A percentile compares a stretch with the other conserved stretches of the same genome.
Conservation (phyloP, 345 rosid genomes). For the Passiflora organensis region DNA sequence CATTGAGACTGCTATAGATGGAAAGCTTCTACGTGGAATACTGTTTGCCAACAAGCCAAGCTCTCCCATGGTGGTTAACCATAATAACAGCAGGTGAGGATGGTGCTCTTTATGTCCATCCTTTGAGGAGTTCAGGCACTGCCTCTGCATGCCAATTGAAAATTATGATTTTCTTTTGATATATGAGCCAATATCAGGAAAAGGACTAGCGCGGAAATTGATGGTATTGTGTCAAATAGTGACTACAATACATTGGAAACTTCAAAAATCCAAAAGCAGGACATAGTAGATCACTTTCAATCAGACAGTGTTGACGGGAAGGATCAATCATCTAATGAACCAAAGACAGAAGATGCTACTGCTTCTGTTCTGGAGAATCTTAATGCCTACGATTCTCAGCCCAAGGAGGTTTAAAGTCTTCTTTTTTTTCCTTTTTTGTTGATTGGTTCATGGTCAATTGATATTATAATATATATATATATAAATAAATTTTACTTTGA, state of each 20-base stretch:
- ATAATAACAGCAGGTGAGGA: slow-evolving; percentile 46
- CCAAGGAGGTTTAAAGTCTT: slow-evolving; percentile 32
- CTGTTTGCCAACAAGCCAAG: slow-evolving; percentile 64
- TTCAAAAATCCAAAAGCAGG: slow-evolving; percentile 21
- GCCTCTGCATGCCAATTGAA: neutral
- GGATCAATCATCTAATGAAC: slow-evolving; percentile 25
- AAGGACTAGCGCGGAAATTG: slow-evolving; percentile 37
- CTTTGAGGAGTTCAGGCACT: too few relatives aligned
- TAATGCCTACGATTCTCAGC: slow-evolving; percentile 19
- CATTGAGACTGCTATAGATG: slow-evolving; percentile 78
- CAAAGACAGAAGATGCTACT: slow-evolving; percentile 23
- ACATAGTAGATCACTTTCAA: slow-evolving; percentile 24
- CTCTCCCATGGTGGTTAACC: slow-evolving; percentile 26
- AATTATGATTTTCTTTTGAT: slow-evolving; percentile 12
- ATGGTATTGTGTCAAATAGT: slow-evolving; percentile 38
- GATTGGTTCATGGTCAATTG: too few relatives aligned
- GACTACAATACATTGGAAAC: slow-evolving; percentile 36
- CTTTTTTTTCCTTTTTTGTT: too few relatives aligned
- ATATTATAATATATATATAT: too few relatives aligned
- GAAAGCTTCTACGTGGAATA: slow-evolving; percentile 81
- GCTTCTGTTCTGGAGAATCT: slow-evolving; percentile 30
- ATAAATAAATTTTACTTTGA: too few relatives aligned
- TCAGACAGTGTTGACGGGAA: slow-evolving; percentile 25
- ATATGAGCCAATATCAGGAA: slow-evolving; percentile 35
- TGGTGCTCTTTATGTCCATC: neutral